Evolutionary conservation across 345 rosid genomes (phyloP).

Genomic region (Syzygium aromaticum): DNA sequence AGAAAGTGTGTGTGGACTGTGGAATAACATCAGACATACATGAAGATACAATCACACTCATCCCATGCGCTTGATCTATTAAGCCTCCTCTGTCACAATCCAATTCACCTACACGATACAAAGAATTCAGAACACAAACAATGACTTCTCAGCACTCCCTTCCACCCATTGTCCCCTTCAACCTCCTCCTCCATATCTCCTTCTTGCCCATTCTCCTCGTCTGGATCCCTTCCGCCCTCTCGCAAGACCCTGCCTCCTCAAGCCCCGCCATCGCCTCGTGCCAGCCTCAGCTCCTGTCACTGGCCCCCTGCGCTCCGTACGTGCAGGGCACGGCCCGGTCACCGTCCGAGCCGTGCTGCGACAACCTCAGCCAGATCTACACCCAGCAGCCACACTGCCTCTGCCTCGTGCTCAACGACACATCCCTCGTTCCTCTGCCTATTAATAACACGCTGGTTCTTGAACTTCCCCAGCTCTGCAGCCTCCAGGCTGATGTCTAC

Average conservation of each 20-base stretch:
- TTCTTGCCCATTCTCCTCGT: constrained; percentile 16
- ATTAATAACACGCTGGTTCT: constrained; percentile 58
- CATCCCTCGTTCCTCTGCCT: constrained; percentile 39
- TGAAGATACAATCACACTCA: constrained; percentile 36
- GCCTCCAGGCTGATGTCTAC: constrained; percentile 29
- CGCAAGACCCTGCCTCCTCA: constrained; percentile 30
- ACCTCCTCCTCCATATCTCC: constrained; percentile 1
- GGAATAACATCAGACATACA: constrained; percentile 39
- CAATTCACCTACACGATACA: background rate
- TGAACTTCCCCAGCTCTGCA: constrained; percentile 53
- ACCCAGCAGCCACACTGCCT: constrained; percentile 48
- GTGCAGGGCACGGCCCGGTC: constrained; percentile 48
- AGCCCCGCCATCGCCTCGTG: constrained; percentile 30
- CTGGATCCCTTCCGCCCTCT: constrained; percentile 11
- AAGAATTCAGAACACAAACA: background rate
- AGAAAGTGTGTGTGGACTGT: constrained; percentile 13
- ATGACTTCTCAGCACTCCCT: constrained; percentile 17
- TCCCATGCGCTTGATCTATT: constrained; percentile 26
- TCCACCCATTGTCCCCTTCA: constrained; percentile 2
- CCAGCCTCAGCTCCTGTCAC: constrained; percentile 39
- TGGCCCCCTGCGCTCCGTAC: constrained; percentile 63
- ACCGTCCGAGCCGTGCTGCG: constrained; percentile 56
- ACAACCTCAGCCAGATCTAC: constrained; percentile 50
- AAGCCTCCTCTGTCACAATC: background rate
- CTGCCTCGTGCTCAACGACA: constrained; percentile 57